These are phyloP conservation scores for Micractinium sp. DNA, from an alignment of 139 green algal genomes.

Conservation along the genomic window DNA sequence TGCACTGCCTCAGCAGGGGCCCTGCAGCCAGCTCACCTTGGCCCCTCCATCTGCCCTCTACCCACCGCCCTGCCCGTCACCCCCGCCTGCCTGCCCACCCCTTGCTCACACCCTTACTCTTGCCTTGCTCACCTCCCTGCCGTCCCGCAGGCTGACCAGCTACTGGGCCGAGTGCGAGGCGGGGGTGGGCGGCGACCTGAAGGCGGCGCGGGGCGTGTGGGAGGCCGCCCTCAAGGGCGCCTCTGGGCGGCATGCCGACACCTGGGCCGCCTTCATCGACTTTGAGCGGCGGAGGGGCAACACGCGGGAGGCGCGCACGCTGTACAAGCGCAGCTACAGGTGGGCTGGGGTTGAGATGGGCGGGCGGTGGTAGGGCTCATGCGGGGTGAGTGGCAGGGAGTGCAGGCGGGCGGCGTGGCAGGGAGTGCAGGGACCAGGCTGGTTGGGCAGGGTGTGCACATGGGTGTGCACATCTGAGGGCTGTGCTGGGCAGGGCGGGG, in stretches of 20 bases:
- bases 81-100: not conserved
- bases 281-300: slow-evolving; percentile 63
- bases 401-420: not conserved
- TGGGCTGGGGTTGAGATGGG: not conserved
- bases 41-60: not conserved
- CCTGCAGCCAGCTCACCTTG: too few relatives aligned
- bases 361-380: not conserved
- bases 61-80: not conserved
- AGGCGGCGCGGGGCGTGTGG: slow-evolving; percentile 72
- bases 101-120: not conserved
- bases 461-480: not conserved
- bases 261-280: slow-evolving; percentile 67
- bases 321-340: slow-evolving; percentile 72
- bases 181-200: slow-evolving; percentile 50
- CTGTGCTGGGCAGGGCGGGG: not conserved
- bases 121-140: too few relatives aligned
- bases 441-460: not conserved
- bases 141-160: slow-evolving; percentile 49
- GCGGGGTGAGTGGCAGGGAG: not conserved
- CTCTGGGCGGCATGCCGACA: slow-evolving; percentile 37
- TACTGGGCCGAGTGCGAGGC: slow-evolving; percentile 81
- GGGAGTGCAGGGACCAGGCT: too few relatives aligned
- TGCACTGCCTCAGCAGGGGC: too few relatives aligned
- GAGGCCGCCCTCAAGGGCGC: slow-evolving; percentile 64
- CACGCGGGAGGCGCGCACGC: slow-evolving; percentile 45